Percentiles rank a stretch among this genome's conserved stretches.
Conservation (phyloP, 805 yeast species). For the Saccharomycopsis sp. region DNA sequence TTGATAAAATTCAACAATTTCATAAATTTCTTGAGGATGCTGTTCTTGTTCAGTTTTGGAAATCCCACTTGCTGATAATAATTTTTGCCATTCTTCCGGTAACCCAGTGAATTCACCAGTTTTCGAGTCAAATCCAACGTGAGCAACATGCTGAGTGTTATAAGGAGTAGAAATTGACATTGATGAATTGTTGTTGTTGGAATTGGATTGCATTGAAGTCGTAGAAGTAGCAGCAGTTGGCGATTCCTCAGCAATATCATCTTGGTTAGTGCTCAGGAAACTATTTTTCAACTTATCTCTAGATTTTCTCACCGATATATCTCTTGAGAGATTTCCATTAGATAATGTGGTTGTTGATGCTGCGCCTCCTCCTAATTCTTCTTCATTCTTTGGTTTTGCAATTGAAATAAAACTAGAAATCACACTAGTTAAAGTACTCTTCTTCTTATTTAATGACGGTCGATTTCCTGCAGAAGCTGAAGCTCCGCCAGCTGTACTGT, state of each 20-base stretch:
- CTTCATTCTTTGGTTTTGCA: conserved; percentile 1
- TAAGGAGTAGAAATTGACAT: conserved; percentile 82
- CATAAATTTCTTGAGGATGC: conserved; percentile 92
- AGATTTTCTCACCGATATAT: not conserved
- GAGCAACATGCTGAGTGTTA: conserved; percentile 84
- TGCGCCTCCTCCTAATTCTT: not conserved
- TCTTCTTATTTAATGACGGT: conserved; percentile 17
- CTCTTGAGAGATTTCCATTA: conserved; percentile 4
- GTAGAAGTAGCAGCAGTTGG: conserved; percentile 27
- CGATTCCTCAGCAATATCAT: conserved; percentile 29
- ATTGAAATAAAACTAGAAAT: conserved; percentile 17
- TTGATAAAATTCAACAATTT: conserved; percentile 80
- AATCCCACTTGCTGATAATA: conserved; percentile 80
- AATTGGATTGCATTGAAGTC: conserved; percentile 28
- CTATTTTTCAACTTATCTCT: too few species aligned
- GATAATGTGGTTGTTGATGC: not conserved
- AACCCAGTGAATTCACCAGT: conserved; percentile 87
- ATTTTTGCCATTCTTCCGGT: conserved; percentile 87
- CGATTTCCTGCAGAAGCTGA: not conserved
- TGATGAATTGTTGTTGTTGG: conserved; percentile 20
- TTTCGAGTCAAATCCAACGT: conserved; percentile 81
- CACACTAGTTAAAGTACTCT: conserved; percentile 18
- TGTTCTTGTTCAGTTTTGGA: conserved; percentile 81
- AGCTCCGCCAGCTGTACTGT: not conserved
- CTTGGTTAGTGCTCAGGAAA: conserved; percentile 3